phyloP scores from a whole-genome alignment of 768 basidiomycete genomes.

The Candolleomyces eurysporus region DNA sequence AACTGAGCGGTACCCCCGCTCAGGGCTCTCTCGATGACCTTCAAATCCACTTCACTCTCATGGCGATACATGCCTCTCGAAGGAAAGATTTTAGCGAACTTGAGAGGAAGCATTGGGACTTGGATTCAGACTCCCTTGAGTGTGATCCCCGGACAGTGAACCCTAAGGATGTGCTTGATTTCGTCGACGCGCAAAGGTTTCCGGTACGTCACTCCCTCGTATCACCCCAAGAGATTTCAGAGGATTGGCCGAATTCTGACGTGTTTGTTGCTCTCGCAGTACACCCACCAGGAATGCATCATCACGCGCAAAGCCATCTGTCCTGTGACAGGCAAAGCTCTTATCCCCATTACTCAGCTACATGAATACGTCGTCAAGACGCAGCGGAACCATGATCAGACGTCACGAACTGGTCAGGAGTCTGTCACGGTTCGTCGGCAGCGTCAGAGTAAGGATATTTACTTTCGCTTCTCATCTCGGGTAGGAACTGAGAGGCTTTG shows the following conservation, averaged over 20 bases:
- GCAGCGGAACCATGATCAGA: not conserved
- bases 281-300: not conserved
- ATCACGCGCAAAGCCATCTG: not conserved
- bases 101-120: not conserved
- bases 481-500: too few relatives aligned
- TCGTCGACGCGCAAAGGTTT: not conserved
- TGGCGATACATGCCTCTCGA: not conserved
- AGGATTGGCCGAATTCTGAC: too few relatives aligned
- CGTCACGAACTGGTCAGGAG: not conserved
- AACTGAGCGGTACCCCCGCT: slow-evolving; percentile 5
- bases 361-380: not conserved
- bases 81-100: not conserved
- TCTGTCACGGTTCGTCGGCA: not conserved
- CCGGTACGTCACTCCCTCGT: not conserved
- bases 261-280: not conserved
- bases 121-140: not conserved
- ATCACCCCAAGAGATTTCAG: not conserved
- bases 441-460: not conserved
- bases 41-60: not conserved
- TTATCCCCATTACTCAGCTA: not conserved
- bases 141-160: not conserved
- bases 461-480: too few relatives aligned
- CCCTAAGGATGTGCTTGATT: not conserved
- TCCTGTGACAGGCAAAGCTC: not conserved
- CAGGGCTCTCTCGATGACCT: not conserved